Conservation (phyloP, 1,139 yeast species). For the Saccharomyces hybrid region DNA sequence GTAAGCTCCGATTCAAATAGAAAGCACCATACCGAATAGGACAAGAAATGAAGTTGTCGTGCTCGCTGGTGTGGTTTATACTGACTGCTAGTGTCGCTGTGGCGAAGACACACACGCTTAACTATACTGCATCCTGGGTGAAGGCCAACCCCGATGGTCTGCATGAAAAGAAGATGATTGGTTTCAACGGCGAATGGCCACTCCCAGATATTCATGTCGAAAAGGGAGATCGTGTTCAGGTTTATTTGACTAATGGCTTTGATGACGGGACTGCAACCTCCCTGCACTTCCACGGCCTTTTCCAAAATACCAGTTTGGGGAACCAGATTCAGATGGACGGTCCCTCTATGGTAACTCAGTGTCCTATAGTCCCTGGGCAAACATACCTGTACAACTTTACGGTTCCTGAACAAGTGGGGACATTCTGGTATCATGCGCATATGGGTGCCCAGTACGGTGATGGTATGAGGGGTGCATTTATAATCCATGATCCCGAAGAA, state of each 20-base stretch:
- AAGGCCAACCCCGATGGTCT: slow-evolving; percentile 54
- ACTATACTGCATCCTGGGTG: slow-evolving; percentile 46
- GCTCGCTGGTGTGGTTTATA: neutral
- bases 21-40: neutral
- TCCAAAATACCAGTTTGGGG: slow-evolving; percentile 43
- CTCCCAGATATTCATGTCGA: slow-evolving; percentile 59
- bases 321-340: slow-evolving; percentile 60
- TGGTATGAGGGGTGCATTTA: slow-evolving; percentile 66
- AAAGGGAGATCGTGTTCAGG: slow-evolving; percentile 51
- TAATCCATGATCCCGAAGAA: slow-evolving; percentile 48
- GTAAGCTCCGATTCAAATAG: neutral
- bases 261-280: slow-evolving; percentile 41
- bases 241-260: slow-evolving; percentile 53
- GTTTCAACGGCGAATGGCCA: slow-evolving; percentile 68
- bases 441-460: slow-evolving; percentile 70
- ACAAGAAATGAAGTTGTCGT: neutral
- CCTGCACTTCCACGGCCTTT: slow-evolving; percentile 70
- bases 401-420: slow-evolving; percentile 58
- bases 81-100: slow-evolving; percentile 2
- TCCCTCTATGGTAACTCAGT: slow-evolving; percentile 68
- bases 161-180: slow-evolving; percentile 45
- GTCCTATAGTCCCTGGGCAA: slow-evolving; percentile 64
- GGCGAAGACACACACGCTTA: slow-evolving; percentile 40
- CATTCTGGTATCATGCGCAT: slow-evolving; percentile 82
- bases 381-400: slow-evolving; percentile 58